phyloP scores from a whole-genome alignment of 2,329 filamentous ascomycete species.

The Colletotrichum viniferum region DNA sequence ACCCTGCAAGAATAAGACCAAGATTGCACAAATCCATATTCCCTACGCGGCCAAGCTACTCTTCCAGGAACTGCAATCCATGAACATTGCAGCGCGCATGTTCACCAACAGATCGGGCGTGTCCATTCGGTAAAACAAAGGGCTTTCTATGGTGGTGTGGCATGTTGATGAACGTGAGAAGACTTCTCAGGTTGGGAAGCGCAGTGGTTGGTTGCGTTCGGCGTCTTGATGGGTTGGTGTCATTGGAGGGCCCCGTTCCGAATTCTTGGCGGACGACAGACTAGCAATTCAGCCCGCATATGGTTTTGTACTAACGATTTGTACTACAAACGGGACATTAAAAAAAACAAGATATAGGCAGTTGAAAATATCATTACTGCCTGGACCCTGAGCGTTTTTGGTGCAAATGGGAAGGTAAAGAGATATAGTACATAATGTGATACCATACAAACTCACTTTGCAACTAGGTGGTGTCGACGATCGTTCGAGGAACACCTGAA shows the following conservation, averaged over 20 bases:
- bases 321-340: conserved; percentile 1
- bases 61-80: conserved; percentile 96
- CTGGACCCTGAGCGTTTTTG: neutral
- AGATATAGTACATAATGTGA: neutral
- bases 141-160: neutral
- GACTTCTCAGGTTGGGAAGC: neutral
- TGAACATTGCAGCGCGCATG: conserved; percentile 99
- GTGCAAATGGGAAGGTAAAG: neutral
- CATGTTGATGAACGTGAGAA: neutral
- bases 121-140: conserved; percentile 61
- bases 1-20: conserved; percentile 98
- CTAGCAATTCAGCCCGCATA: neutral
- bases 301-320: conserved; percentile 9
- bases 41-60: conserved; percentile 97
- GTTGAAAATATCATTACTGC: neutral
- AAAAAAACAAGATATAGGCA: neutral
- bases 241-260: neutral
- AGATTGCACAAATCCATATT: conserved; percentile 96
- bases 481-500: neutral
- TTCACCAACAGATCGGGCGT: conserved; percentile 86
- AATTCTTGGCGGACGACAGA: neutral
- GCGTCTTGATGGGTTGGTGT: neutral
- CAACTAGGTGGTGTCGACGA: neutral
- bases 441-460: neutral
- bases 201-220: neutral